Evolutionary conservation across 1,284 basidiomycete genomes (phyloP).

Genomic region (Cystobasidiaceae sp.): DNA sequence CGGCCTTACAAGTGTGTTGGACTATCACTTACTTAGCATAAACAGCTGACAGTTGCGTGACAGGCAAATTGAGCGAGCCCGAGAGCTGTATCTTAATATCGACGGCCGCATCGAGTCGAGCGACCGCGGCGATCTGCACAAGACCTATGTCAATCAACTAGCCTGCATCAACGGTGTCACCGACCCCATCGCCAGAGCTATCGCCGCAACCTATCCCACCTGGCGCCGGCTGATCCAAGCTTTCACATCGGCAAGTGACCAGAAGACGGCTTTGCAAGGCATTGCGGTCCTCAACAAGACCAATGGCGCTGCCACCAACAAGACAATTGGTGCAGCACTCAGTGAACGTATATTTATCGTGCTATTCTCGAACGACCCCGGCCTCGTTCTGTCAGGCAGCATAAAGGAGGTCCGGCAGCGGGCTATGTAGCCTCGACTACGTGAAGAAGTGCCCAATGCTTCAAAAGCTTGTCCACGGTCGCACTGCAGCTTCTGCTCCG

Average conservation of each 20-base stretch:
- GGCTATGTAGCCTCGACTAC: neutral
- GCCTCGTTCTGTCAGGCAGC: conserved; percentile 2
- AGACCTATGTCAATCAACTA: conserved; percentile 39
- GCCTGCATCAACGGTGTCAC: conserved; percentile 35
- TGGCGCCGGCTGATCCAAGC: conserved; percentile 32
- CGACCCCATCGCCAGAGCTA: conserved; percentile 32
- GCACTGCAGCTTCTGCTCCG: too few species aligned
- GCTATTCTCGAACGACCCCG: conserved; percentile 31
- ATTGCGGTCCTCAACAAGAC: conserved; percentile 33
- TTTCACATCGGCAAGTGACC: conserved; percentile 8
- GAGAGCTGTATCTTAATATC: conserved; percentile 34
- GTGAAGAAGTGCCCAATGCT: too few species aligned
- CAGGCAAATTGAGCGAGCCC: conserved; percentile 37
- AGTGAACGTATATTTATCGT: conserved; percentile 35
- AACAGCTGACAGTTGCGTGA: neutral
- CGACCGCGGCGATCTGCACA: conserved; percentile 33
- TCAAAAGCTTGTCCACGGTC: too few species aligned
- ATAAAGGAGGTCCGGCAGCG: conserved; percentile 1
- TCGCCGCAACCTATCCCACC: conserved; percentile 37
- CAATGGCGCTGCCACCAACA: conserved; percentile 36
- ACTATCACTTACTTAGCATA: neutral
- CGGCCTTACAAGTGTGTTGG: conserved; percentile 39
- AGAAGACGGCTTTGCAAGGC: neutral
- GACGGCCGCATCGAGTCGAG: conserved; percentile 32
- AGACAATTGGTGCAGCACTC: conserved; percentile 31